Evolutionary conservation across 768 basidiomycete genomes (phyloP).

Genomic region (Mycena epipterygia): DNA sequence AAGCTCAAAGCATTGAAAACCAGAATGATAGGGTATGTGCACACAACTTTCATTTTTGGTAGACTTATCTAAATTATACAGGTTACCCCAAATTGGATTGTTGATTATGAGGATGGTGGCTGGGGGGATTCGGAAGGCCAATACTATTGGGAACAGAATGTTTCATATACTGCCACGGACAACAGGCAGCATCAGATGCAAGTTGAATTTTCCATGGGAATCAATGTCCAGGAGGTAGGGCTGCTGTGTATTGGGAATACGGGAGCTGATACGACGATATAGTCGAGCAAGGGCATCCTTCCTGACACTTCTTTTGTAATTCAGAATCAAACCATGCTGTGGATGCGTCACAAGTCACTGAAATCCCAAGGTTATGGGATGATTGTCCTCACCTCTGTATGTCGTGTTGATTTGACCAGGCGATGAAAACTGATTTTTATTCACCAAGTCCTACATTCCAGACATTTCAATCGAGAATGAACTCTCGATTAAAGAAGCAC

Average conservation of each 20-base stretch:
- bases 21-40: conserved; percentile 10
- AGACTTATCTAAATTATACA: background rate
- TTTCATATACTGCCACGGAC: background rate
- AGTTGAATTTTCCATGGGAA: conserved; percentile 15
- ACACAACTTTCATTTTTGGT: background rate
- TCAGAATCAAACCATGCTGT: conserved; percentile 1
- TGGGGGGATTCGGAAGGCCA: too few species aligned
- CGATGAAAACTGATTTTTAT: background rate
- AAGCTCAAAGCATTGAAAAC: background rate
- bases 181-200: background rate
- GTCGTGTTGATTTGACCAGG: background rate
- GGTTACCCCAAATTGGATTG: conserved; percentile 8
- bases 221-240: background rate
- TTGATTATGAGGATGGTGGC: background rate
- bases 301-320: background rate
- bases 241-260: background rate
- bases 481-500: background rate
- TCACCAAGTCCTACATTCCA: conserved; percentile 3
- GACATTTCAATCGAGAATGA: background rate
- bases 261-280: background rate
- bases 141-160: background rate
- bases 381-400: background rate
- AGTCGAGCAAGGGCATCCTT: background rate
- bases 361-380: background rate
- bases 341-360: background rate